These are phyloP conservation scores for Ceratobasidium sp. DNA, from an alignment of 1,284 basidiomycete species.

Conservation along the genomic window DNA sequence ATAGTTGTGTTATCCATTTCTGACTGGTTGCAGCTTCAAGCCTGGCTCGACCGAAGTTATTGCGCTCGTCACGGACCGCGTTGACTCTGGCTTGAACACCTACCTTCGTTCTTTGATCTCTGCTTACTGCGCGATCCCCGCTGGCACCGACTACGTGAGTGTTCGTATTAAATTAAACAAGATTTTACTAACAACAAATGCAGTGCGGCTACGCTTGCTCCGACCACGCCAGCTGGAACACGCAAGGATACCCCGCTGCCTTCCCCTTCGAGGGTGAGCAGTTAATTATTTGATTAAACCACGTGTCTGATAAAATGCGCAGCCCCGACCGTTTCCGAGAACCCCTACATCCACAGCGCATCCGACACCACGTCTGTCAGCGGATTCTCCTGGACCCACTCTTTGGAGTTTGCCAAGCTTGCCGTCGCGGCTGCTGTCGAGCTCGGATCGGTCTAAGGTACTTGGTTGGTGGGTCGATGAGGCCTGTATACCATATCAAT, in stretches of 20 bases:
- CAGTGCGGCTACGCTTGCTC: constrained; percentile 62
- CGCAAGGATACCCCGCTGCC: constrained; percentile 54
- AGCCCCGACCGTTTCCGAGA: constrained; percentile 43
- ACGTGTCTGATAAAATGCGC: constrained; percentile 43
- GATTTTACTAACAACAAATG: constrained; percentile 38
- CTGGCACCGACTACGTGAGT: constrained; percentile 8
- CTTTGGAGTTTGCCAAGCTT: too few species aligned
- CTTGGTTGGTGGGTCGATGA: too few species aligned
- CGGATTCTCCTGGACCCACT: constrained; percentile 59
- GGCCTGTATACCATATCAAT: too few species aligned
- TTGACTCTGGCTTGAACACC: constrained; percentile 52
- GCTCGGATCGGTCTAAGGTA: too few species aligned
- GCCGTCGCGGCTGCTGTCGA: too few species aligned
- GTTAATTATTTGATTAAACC: constrained; percentile 32
- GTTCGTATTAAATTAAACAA: background rate
- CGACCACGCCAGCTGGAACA: constrained; percentile 56
- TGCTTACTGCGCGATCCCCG: constrained; percentile 21
- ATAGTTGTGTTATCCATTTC: background rate
- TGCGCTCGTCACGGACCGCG: constrained; percentile 55
- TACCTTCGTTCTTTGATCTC: constrained; percentile 49
- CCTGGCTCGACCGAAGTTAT: constrained; percentile 56
- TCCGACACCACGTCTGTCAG: constrained; percentile 58
- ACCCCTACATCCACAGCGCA: constrained; percentile 57
- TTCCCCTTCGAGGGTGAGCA: constrained; percentile 48
- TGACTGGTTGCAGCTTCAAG: background rate